Evolutionary conservation across 108 stramenopile genomes (phyloP).

Genomic region (Fistulifera pelliculosa): DNA sequence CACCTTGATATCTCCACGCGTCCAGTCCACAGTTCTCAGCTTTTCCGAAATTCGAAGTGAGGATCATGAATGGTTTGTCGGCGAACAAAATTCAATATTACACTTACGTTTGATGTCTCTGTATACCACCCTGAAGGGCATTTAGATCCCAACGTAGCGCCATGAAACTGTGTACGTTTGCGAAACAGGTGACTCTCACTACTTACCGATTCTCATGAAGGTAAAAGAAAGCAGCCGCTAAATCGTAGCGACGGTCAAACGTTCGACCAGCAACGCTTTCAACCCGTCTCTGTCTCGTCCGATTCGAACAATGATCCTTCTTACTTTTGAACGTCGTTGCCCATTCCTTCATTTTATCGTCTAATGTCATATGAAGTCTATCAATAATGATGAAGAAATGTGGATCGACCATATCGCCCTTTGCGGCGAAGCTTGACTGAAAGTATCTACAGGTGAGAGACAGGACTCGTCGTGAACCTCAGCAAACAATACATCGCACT

Average conservation of each 20-base stretch:
- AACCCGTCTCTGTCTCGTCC: conserved; percentile 3
- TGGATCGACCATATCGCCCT: conserved; percentile 9
- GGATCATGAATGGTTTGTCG: too few species aligned
- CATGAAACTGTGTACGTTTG: too few species aligned
- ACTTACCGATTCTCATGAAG: conserved; percentile 33
- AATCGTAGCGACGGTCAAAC: conserved; percentile 56
- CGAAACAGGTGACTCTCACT: neutral
- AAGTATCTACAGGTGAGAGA: neutral
- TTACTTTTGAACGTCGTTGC: conserved; percentile 6
- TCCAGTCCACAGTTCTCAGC: conserved; percentile 44
- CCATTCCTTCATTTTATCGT: conserved; percentile 50
- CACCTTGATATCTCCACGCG: conserved; percentile 35
- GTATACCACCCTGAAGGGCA: conserved; percentile 20
- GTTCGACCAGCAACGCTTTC: conserved; percentile 27
- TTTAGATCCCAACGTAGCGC: too few species aligned
- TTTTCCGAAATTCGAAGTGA: neutral
- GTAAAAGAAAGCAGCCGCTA: conserved; percentile 51
- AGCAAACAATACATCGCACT: conserved; percentile 23
- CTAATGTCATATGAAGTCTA: conserved; percentile 60
- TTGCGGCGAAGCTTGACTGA: conserved; percentile 27
- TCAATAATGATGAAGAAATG: conserved; percentile 50
- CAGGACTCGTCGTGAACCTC: too few species aligned
- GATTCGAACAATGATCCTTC: conserved; percentile 13
- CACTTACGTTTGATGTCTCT: conserved; percentile 30
- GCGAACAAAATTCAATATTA: too few species aligned